Evolutionary conservation across 176 grass and related monocot species (phyloP).

Genomic region (Alopecurus myosuroides): DNA sequence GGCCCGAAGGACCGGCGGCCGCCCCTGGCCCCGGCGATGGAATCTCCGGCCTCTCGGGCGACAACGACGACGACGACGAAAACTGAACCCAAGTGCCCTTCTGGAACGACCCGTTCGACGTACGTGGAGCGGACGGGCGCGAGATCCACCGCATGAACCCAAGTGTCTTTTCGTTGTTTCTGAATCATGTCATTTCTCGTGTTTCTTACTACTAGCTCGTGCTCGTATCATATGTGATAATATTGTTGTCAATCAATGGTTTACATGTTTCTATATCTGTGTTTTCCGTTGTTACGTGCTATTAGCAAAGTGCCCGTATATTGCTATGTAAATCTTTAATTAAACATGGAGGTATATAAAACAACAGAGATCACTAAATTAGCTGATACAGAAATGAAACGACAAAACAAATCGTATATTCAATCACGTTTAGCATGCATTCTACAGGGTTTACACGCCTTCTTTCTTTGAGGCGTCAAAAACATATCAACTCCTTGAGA

Average conservation of each 20-base stretch:
- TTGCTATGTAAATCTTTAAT: not conserved
- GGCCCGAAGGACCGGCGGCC: slow-evolving; percentile 12
- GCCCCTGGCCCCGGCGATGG: slow-evolving; percentile 37
- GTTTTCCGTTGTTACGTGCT: not conserved
- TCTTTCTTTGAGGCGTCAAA: no score
- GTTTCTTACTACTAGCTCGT: not conserved
- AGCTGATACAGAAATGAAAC: no score
- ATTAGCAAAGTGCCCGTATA: not conserved
- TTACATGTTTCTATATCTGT: not conserved
- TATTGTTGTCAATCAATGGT: not conserved
- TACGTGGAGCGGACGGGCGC: not conserved
- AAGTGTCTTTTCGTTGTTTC: not conserved
- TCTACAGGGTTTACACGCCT: no score
- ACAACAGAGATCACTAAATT: no score
- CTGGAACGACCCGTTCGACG: not conserved
- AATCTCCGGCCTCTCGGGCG: slow-evolving; percentile 41
- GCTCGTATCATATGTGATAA: not conserved
- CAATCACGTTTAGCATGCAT: no score
- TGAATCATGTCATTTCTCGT: not conserved
- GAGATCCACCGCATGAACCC: not conserved
- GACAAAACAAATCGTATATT: no score
- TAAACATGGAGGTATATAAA: no score
- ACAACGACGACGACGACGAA: slow-evolving; percentile 6
- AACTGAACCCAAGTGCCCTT: not conserved
- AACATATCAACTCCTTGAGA: no score